These are phyloP conservation scores for Candida sp. DNA, from an alignment of 1,139 yeast genomes.

Conservation along the genomic window DNA sequence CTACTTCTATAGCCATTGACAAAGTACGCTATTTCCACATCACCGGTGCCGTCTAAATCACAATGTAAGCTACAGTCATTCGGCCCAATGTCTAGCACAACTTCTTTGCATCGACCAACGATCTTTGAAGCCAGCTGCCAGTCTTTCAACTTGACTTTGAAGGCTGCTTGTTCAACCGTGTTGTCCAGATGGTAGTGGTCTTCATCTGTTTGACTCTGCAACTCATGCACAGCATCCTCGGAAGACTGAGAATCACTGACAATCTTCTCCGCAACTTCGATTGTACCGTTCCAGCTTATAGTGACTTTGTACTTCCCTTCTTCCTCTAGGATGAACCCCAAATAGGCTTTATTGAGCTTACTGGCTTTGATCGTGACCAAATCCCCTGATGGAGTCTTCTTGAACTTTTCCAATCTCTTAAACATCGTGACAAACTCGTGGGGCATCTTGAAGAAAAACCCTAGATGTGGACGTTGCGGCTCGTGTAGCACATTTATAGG, in stretches of 20 bases:
- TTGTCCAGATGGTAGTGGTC: slow-evolving; percentile 5
- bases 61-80: slow-evolving; percentile 60
- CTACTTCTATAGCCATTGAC: slow-evolving; percentile 38
- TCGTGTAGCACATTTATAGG: slow-evolving; percentile 49
- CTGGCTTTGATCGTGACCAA: slow-evolving; percentile 38
- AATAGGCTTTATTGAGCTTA: slow-evolving; percentile 35
- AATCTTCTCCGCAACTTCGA: slow-evolving; percentile 38
- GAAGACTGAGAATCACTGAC: slow-evolving; percentile 24
- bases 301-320: slow-evolving; percentile 57
- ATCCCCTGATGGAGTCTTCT: slow-evolving; percentile 36
- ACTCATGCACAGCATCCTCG: slow-evolving; percentile 18
- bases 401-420: slow-evolving; percentile 61
- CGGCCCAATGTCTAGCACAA: slow-evolving; percentile 53
- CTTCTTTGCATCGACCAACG: slow-evolving; percentile 56
- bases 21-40: slow-evolving; percentile 59
- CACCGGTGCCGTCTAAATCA: slow-evolving; percentile 57
- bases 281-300: slow-evolving; percentile 58
- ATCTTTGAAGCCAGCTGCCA: slow-evolving; percentile 63
- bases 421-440: slow-evolving; percentile 49
- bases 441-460: slow-evolving; percentile 55
- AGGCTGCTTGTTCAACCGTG: slow-evolving; percentile 31
- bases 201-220: slow-evolving; percentile 9
- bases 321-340: slow-evolving; percentile 57
- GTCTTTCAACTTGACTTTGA: slow-evolving; percentile 52
- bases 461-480: slow-evolving; percentile 52